These are phyloP conservation scores for Trichocladium antarcticum DNA, from an alignment of 495 filamentous ascomycete species.

Conservation along the genomic window DNA sequence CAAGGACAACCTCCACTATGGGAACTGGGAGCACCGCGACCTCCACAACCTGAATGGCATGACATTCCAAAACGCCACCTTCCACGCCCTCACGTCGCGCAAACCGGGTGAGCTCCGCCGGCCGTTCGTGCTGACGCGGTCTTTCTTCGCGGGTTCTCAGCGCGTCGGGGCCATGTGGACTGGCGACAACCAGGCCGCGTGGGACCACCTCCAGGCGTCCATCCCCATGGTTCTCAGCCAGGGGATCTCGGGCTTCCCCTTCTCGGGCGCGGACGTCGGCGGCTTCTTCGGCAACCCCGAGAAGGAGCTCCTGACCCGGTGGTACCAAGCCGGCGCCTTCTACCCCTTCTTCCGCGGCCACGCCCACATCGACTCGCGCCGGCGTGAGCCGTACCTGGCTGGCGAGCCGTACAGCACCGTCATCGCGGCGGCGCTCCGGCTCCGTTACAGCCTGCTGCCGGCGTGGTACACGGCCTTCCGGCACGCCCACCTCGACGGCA, in stretches of 20 bases:
- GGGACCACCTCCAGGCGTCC: slow-evolving; percentile 76
- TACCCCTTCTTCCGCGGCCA: slow-evolving; percentile 99
- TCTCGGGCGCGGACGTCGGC: slow-evolving; percentile 89
- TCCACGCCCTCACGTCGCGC: slow-evolving; percentile 66
- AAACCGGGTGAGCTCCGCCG: slow-evolving; percentile 64
- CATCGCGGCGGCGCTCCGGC: slow-evolving; percentile 73
- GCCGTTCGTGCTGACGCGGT: slow-evolving; percentile 85
- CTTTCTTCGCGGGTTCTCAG: slow-evolving; percentile 84
- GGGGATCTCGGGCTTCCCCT: slow-evolving; percentile 86
- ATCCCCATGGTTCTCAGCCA: slow-evolving; percentile 90
- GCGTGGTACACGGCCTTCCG: slow-evolving; percentile 97
- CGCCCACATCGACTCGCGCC: slow-evolving; percentile 89
- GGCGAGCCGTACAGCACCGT: slow-evolving; percentile 77
- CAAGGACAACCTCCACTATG: slow-evolving; percentile 88
- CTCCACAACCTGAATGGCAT: slow-evolving; percentile 91
- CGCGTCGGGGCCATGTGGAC: slow-evolving; percentile 95
- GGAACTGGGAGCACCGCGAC: slow-evolving; percentile 92
- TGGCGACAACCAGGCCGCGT: slow-evolving; percentile 87
- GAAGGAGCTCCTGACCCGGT: slow-evolving; percentile 79
- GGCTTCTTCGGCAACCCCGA: slow-evolving; percentile 96
- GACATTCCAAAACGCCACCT: slow-evolving; percentile 89
- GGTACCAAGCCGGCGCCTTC: slow-evolving; percentile 96
- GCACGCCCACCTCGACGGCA: slow-evolving; percentile 68
- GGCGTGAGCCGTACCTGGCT: slow-evolving; percentile 83
- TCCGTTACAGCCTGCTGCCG: slow-evolving; percentile 82